phyloP scores from a whole-genome alignment of 2,329 filamentous ascomycete species.

The Colletotrichum sp. region DNA sequence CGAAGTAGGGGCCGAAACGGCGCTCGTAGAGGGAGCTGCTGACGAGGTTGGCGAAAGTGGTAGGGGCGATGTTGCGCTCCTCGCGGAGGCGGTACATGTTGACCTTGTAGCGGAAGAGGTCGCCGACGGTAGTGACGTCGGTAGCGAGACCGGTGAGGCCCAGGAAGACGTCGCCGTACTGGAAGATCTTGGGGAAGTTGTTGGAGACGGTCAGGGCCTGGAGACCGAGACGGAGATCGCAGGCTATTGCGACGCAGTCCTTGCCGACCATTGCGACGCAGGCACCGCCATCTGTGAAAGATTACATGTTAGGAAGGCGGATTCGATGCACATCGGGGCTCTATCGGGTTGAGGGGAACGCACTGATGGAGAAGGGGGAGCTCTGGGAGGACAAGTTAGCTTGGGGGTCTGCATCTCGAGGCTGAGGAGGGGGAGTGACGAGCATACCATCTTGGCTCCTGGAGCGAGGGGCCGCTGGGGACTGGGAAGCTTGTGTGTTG shows the following conservation, averaged over 20 bases:
- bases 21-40: slow-evolving; percentile 90
- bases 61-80: slow-evolving; percentile 93
- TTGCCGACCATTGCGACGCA: slow-evolving; percentile 99
- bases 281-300: slow-evolving; percentile 76
- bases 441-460: slow-evolving; percentile 27
- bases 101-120: slow-evolving; percentile 99
- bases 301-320: slow-evolving; percentile 21
- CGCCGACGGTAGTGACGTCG: slow-evolving; percentile 91
- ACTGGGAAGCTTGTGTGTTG: background rate
- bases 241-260: slow-evolving; percentile 99
- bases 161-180: slow-evolving; percentile 94
- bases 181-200: slow-evolving; percentile 99
- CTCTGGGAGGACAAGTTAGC: slow-evolving; percentile 60
- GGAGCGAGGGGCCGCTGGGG: slow-evolving; percentile 6
- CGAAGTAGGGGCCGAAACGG: slow-evolving; percentile 96
- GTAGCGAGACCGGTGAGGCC: slow-evolving; percentile 96
- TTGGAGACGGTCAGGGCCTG: slow-evolving; percentile 97
- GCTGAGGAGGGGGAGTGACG: slow-evolving; percentile 6
- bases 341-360: slow-evolving; percentile 31
- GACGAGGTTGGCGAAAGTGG: slow-evolving; percentile 96
- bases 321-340: slow-evolving; percentile 1
- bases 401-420: slow-evolving; percentile 26
- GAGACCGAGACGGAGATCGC: slow-evolving; percentile 95
- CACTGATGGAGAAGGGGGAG: slow-evolving; percentile 96
- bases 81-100: slow-evolving; percentile 99